phyloP scores from a whole-genome alignment of 176 grass and related monocot genomes.

The Oryza longistaminata region DNA sequence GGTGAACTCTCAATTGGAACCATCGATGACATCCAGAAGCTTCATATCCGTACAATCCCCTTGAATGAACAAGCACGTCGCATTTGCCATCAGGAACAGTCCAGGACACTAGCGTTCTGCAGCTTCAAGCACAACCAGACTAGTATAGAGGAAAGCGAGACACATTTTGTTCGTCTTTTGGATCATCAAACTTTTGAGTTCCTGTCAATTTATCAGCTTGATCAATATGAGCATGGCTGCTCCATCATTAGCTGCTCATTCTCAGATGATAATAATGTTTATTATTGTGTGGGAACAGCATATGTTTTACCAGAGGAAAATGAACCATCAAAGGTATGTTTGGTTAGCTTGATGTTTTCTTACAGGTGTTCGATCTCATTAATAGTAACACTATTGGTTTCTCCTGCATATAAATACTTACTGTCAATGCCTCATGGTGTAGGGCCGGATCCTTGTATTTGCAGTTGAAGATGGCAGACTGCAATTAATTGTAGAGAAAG shows the following conservation, averaged over 20 bases:
- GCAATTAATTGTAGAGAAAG: conserved; percentile 82
- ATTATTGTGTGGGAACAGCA: conserved; percentile 90
- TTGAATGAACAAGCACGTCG: conserved; percentile 82
- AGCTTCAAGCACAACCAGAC: conserved; percentile 56
- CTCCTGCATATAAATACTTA: conserved; percentile 26
- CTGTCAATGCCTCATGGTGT: conserved; percentile 20
- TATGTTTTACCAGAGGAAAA: conserved; percentile 95
- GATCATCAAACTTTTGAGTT: conserved; percentile 94
- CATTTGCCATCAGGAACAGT: conserved; percentile 92
- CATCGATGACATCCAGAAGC: conserved; percentile 90
- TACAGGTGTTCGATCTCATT: too few relatives aligned
- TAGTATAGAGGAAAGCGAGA: conserved; percentile 68
- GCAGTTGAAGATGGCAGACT: conserved; percentile 81
- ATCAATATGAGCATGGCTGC: conserved; percentile 82
- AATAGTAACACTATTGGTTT: background rate
- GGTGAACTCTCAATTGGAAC: conserved; percentile 90
- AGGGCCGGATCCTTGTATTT: conserved; percentile 95
- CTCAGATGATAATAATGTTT: conserved; percentile 80
- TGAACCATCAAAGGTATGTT: conserved; percentile 81
- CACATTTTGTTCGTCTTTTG: conserved; percentile 73
- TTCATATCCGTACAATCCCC: conserved; percentile 88
- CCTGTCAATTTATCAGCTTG: conserved; percentile 68
- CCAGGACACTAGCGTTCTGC: conserved; percentile 77
- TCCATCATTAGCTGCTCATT: conserved; percentile 91
- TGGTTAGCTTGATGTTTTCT: background rate